Percentiles rank a stretch among this genome's conserved stretches.
phyloP scores from a whole-genome alignment of 495 filamentous ascomycete genomes.

The Penicillium bialowiezense region DNA sequence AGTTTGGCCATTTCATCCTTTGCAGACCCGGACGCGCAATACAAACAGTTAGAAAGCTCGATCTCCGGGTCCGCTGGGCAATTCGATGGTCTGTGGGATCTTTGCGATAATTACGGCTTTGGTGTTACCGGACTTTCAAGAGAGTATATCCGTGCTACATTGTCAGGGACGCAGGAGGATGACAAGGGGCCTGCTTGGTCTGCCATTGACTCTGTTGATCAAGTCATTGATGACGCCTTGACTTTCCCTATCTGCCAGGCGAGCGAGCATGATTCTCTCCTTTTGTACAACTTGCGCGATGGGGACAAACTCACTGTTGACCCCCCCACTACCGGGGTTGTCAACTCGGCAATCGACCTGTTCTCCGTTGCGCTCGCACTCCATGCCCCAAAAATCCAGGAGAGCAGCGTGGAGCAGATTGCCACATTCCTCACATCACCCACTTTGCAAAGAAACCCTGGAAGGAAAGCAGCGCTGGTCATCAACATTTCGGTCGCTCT shows the following conservation, averaged over 20 bases:
- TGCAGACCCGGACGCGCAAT: conserved; percentile 84
- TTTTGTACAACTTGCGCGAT: conserved; percentile 62
- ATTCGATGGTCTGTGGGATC: conserved; percentile 93
- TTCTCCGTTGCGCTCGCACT: conserved; percentile 89
- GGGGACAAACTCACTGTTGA: conserved; percentile 59
- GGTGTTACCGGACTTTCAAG: conserved; percentile 82
- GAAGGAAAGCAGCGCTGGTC: conserved; percentile 82
- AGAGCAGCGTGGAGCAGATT: conserved; percentile 91
- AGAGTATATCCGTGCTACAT: conserved; percentile 67
- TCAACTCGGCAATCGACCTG: conserved; percentile 87
- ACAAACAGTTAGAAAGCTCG: conserved; percentile 82
- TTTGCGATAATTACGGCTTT: conserved; percentile 91
- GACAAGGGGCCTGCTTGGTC: conserved; percentile 57
- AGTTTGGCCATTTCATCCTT: conserved; percentile 91
- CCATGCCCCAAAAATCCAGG: conserved; percentile 86
- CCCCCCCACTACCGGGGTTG: conserved; percentile 86
- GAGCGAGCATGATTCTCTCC: conserved; percentile 84
- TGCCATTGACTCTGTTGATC: conserved; percentile 61
- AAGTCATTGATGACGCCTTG: conserved; percentile 64
- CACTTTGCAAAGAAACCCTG: conserved; percentile 78
- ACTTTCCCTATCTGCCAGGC: conserved; percentile 77
- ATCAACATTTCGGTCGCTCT: conserved; percentile 87
- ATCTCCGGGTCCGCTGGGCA: conserved; percentile 88
- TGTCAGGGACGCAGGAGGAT: conserved; percentile 68
- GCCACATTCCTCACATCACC: conserved; percentile 78